Base-by-base conservation (phyloP, 768 basidiomycete species). In the Thelephora aurantiotincta region DNA sequence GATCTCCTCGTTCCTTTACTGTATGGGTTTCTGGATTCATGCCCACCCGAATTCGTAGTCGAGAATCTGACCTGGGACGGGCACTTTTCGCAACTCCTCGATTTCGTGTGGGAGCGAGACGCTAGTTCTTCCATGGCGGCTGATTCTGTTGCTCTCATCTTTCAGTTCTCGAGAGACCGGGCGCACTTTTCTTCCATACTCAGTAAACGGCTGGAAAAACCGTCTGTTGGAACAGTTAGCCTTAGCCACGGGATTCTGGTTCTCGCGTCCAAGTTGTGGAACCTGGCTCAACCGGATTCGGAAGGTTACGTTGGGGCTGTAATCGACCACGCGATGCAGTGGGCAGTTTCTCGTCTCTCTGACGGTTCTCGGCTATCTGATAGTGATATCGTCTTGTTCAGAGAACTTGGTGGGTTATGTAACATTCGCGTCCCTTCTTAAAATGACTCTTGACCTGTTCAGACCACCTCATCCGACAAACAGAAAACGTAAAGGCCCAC, bases 291-390 rank as follows among this genome's bases (percentile, higher is more conserved):
- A 22, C 2, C 6, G 3, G 38, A 41, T 14, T 41, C 38, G 38
- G 59, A 57, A 16, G 36, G 46, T 20, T 30, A 61, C n/a, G 46
- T 64, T 11, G 55, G 57, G 2, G 55, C 41, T 20, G 50, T 78
- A 7, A 56, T 71, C 6, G 70, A 79, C 43, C 63, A 65, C 43
- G 70, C 66, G 1, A 55, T 81, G 54, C 70, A 75, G 46, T 75
- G 75, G 72, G 68, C 71, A 12, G 71, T 78, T 3, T 64, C 71
- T 36, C 57, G 60, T 19, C 63, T 78, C 48, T 67, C 71, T 0
- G 59, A 30, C 4, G 26, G 26, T 30, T 30, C 26, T 30, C 5
- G 26, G 26, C 5, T 30, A 30, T 30, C 26, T 9, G 26, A 30
- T 4, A 30, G 9, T 9, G 26, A 30, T 9, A 30, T 9, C 9